Evolutionary conservation across 1,284 basidiomycete species (phyloP).

Genomic region (Cerioporus squamosus): DNA sequence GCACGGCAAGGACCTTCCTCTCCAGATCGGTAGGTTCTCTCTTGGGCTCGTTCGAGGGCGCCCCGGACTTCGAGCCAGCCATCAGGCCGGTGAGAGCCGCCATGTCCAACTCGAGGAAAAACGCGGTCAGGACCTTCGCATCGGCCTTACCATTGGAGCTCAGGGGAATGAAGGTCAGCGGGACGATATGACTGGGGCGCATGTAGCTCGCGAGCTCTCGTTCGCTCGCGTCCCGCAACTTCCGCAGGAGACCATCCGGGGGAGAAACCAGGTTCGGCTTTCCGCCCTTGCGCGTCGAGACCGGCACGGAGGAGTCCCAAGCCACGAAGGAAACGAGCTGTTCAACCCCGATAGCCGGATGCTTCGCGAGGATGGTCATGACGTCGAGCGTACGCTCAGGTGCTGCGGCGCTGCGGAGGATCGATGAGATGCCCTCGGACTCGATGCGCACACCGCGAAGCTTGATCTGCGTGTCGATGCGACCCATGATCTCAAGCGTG

Average conservation of each 20-base stretch:
- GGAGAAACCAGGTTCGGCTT: conserved; percentile 38
- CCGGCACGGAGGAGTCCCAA: conserved; percentile 38
- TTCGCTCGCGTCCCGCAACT: conserved; percentile 43
- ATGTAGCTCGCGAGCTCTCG: conserved; percentile 53
- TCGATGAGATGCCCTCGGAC: conserved; percentile 54
- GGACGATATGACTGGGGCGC: conserved; percentile 54
- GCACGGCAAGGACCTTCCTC: conserved; percentile 20
- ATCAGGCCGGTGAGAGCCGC: conserved; percentile 27
- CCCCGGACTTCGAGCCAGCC: conserved; percentile 4
- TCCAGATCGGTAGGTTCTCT: conserved; percentile 24
- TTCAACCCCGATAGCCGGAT: conserved; percentile 49
- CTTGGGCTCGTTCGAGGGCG: background rate
- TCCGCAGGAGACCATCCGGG: conserved; percentile 36
- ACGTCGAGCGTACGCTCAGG: conserved; percentile 42
- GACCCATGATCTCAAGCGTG: conserved; percentile 57
- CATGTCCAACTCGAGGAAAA: conserved; percentile 43
- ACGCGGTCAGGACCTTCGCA: conserved; percentile 41
- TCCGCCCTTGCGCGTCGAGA: conserved; percentile 42
- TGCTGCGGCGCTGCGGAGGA: conserved; percentile 44
- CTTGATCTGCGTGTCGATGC: conserved; percentile 61
- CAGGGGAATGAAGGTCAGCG: conserved; percentile 51
- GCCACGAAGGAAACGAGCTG: conserved; percentile 55
- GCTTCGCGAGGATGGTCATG: conserved; percentile 49
- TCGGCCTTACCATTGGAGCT: conserved; percentile 55
- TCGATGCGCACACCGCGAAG: conserved; percentile 59